Evolutionary conservation across 2,329 filamentous ascomycete species (phyloP).

Genomic region (Chlorencoelia australis): DNA sequence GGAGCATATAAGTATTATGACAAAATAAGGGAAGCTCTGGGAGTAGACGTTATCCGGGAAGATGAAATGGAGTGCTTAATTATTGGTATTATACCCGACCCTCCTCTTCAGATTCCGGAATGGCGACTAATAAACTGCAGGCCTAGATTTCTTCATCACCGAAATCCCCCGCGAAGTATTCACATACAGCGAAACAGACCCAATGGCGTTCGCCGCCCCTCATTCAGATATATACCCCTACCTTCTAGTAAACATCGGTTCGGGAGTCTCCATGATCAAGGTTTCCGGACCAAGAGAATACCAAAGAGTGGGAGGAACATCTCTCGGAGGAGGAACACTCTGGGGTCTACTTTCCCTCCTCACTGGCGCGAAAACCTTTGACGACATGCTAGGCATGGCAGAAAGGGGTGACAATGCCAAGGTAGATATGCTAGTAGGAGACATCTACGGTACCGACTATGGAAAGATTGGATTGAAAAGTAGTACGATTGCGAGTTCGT

Average conservation of each 20-base stretch:
- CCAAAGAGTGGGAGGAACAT: constrained; percentile 87
- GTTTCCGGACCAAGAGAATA: constrained; percentile 82
- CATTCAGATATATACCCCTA: constrained; percentile 86
- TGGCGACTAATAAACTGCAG: constrained; percentile 32
- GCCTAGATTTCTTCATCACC: constrained; percentile 96
- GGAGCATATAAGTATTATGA: constrained; percentile 97
- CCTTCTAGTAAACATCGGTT: constrained; percentile 95
- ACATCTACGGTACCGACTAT: constrained; percentile 96
- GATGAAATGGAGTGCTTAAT: constrained; percentile 99
- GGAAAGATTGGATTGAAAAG: constrained; percentile 93
- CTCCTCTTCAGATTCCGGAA: constrained; percentile 2
- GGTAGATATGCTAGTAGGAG: constrained; percentile 93
- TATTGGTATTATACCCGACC: constrained; percentile 49
- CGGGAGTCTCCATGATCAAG: constrained; percentile 94
- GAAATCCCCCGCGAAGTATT: constrained; percentile 97
- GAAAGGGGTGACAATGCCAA: constrained; percentile 84
- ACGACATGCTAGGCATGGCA: constrained; percentile 91
- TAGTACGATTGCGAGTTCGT: constrained; percentile 89
- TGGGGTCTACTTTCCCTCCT: constrained; percentile 90
- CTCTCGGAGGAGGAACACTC: constrained; percentile 89
- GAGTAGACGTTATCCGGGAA: constrained; percentile 80
- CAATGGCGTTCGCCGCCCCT: constrained; percentile 79
- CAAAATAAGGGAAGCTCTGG: constrained; percentile 70
- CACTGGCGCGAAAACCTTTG: constrained; percentile 90
- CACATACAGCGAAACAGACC: constrained; percentile 83